These are phyloP conservation scores for Castanea sativa DNA, from an alignment of 306 rosid species.

Conservation along the genomic window DNA sequence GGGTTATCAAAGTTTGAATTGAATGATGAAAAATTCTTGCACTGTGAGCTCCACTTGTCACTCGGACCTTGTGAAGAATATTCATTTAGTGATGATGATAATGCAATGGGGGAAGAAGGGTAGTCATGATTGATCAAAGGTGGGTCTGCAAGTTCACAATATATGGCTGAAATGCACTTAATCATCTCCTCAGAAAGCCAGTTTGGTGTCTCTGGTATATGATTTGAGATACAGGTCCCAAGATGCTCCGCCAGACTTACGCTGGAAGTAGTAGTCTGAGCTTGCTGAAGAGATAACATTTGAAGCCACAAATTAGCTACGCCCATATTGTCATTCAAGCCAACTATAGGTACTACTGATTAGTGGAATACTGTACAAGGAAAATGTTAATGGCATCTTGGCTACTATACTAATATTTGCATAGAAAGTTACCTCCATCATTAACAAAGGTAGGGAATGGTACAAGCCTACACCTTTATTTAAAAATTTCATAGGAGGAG, in stretches of 20 bases:
- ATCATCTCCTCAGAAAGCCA: conserved; percentile 89
- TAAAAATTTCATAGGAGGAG: conserved; percentile 39
- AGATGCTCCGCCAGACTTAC: conserved; percentile 58
- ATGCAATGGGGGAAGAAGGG: conserved; percentile 51
- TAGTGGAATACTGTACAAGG: background rate
- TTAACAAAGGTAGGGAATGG: conserved; percentile 86
- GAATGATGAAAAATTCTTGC: conserved; percentile 51
- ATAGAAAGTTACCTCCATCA: conserved; percentile 67
- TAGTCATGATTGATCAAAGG: conserved; percentile 43
- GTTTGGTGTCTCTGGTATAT: conserved; percentile 65
- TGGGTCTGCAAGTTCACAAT: conserved; percentile 75
- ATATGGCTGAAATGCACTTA: conserved; percentile 72
- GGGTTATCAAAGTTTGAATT: conserved; percentile 54
- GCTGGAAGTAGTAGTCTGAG: conserved; percentile 44
- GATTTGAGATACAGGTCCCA: conserved; percentile 38
- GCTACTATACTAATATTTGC: background rate
- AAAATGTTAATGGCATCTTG: background rate
- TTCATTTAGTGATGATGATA: conserved; percentile 51
- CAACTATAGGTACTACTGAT: background rate
- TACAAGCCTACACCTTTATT: conserved; percentile 59
- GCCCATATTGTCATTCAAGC: background rate
- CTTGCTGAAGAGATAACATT: conserved; percentile 51
- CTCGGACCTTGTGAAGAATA: conserved; percentile 47
- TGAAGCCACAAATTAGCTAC: conserved; percentile 4
- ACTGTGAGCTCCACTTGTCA: conserved; percentile 47